Percentiles rank a stretch among this genome's conserved stretches.
These are phyloP conservation scores for Annulohypoxylon nitens DNA, from an alignment of 495 filamentous ascomycete genomes.

Conservation along the genomic window DNA sequence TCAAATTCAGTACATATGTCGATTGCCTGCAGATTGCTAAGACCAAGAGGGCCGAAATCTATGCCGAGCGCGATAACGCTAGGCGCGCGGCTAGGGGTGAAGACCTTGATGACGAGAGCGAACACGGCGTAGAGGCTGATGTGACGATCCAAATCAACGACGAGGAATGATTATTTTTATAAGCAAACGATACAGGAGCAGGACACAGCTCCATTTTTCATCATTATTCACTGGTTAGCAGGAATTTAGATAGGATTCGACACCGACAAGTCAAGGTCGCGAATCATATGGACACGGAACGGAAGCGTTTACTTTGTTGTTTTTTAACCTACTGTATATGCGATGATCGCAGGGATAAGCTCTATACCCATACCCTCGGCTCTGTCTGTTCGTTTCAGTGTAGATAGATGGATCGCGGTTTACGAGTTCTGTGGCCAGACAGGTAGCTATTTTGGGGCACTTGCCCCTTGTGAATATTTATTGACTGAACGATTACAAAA, in stretches of 20 bases:
- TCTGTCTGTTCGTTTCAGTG: constrained; percentile 20
- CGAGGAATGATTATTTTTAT: background rate
- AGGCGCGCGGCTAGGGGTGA: constrained; percentile 55
- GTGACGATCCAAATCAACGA: constrained; percentile 18
- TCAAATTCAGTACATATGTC: constrained; percentile 96
- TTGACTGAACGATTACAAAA: constrained; percentile 9
- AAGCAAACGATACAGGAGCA: background rate
- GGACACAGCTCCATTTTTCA: background rate
- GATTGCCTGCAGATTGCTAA: constrained; percentile 73
- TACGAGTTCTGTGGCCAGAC: background rate
- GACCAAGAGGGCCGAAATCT: constrained; percentile 59
- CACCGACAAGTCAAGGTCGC: constrained; percentile 2
- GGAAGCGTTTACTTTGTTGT: constrained; percentile 20
- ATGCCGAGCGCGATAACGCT: constrained; percentile 61
- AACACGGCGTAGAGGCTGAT: constrained; percentile 25
- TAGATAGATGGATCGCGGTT: constrained; percentile 16
- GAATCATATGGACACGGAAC: background rate
- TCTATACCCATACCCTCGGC: constrained; percentile 35
- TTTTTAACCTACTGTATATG: constrained; percentile 5
- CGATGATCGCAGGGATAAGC: constrained; percentile 25
- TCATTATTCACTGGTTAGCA: constrained; percentile 11
- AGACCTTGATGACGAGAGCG: constrained; percentile 48
- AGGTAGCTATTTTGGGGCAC: constrained; percentile 8
- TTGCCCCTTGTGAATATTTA: constrained; percentile 16
- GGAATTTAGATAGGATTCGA: constrained; percentile 6